Percentiles rank a stretch among this genome's conserved stretches.
These are phyloP conservation scores for Avena sativa DNA, from an alignment of 176 grass and related monocot genomes.

Conservation along the genomic window DNA sequence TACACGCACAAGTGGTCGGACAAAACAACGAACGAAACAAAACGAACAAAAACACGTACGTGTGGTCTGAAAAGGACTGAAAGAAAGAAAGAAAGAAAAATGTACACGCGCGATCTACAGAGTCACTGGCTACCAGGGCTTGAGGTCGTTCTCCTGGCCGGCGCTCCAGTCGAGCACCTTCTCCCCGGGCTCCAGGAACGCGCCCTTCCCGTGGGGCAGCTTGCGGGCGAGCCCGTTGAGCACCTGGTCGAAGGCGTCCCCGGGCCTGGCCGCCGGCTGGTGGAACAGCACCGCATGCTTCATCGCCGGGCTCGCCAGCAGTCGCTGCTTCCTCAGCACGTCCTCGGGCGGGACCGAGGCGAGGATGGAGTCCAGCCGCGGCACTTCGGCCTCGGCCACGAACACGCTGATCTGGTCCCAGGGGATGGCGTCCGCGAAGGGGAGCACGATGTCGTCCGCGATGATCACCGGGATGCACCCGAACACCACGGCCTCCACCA, in stretches of 20 bases:
- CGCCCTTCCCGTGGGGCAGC: conserved; percentile 55
- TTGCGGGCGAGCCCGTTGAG: conserved; percentile 71
- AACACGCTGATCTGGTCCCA: conserved; percentile 75
- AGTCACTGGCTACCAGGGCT: conserved; percentile 43
- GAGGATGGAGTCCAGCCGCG: conserved; percentile 69
- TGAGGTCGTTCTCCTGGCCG: conserved; percentile 56
- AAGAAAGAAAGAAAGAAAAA: neutral
- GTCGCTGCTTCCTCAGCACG: conserved; percentile 62
- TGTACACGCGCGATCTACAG: neutral
- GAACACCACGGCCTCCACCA: conserved; percentile 76
- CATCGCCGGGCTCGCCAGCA: conserved; percentile 59
- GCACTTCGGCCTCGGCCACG: conserved; percentile 62
- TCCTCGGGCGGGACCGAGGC: conserved; percentile 50
- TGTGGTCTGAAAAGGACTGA: neutral
- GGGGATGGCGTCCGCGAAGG: conserved; percentile 70
- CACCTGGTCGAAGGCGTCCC: conserved; percentile 75
- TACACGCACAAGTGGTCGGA: neutral
- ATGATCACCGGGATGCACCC: conserved; percentile 85
- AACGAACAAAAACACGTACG: neutral
- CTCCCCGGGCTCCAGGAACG: conserved; percentile 52
- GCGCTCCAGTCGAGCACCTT: conserved; percentile 59
- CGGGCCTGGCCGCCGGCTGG: conserved; percentile 54
- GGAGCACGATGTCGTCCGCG: conserved; percentile 77
- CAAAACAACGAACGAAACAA: neutral
- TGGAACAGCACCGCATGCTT: conserved; percentile 81